Evolutionary conservation across 2,329 filamentous ascomycete genomes (phyloP).

Genomic region (Hypoxylon sp.): DNA sequence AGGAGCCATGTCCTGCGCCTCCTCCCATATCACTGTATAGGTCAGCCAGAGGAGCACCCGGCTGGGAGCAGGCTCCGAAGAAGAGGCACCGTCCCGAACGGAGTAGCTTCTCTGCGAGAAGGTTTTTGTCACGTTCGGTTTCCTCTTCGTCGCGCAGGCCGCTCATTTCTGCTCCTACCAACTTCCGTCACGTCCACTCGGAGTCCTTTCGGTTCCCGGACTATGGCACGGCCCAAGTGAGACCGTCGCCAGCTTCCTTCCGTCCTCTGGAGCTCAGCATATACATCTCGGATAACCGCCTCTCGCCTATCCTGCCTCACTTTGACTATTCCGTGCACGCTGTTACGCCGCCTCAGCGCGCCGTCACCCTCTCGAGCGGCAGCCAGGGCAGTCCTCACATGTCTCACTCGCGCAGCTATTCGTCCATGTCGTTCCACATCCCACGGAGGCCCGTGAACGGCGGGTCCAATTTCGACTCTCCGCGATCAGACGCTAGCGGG

Average conservation of each 20-base stretch:
- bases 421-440: conserved; percentile 64
- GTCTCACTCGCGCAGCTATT: conserved; percentile 55
- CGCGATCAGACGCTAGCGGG: conserved; percentile 45
- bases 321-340: conserved; percentile 52
- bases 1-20: conserved; percentile 51
- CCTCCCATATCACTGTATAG: conserved; percentile 43
- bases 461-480: conserved; percentile 46
- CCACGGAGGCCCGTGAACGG: conserved; percentile 55
- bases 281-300: conserved; percentile 53
- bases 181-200: conserved; percentile 66
- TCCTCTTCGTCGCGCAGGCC: conserved; percentile 57
- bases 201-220: conserved; percentile 44
- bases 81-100: conserved; percentile 51
- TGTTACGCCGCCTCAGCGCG: conserved; percentile 52
- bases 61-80: conserved; percentile 47
- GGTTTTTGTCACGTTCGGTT: conserved; percentile 54
- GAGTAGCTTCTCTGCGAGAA: conserved; percentile 56
- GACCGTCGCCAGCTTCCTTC: conserved; percentile 52
- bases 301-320: conserved; percentile 65
- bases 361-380: conserved; percentile 45
- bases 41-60: conserved; percentile 39
- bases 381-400: conserved; percentile 49
- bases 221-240: conserved; percentile 36
- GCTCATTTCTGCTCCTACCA: conserved; percentile 64
- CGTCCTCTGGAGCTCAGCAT: conserved; percentile 66